These are phyloP conservation scores for Coniella vitis DNA, from an alignment of 2,329 filamentous ascomycete species.

Conservation along the genomic window DNA sequence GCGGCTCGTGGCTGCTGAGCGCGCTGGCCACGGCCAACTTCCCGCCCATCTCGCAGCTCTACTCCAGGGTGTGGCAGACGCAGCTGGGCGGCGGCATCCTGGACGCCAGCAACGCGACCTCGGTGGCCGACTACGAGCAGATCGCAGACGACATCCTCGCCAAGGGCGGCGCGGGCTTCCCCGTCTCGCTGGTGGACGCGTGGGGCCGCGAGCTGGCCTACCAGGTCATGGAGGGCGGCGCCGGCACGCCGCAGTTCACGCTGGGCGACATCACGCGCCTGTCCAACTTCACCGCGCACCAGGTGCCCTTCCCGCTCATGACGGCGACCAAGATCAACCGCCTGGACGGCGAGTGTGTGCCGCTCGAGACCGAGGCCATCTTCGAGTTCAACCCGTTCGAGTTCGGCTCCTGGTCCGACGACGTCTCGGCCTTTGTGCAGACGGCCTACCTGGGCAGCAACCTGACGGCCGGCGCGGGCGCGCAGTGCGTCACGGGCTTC, in stretches of 20 bases:
- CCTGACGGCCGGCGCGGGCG: constrained; percentile 23
- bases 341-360: constrained; percentile 13
- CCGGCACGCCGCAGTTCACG: constrained; percentile 3
- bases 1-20: constrained; percentile 20
- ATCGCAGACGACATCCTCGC: constrained; percentile 6
- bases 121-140: constrained; percentile 1
- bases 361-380: constrained; percentile 25
- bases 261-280: constrained; percentile 4
- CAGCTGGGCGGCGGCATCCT: constrained; percentile 11
- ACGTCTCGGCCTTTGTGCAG: constrained; percentile 30
- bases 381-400: constrained; percentile 40
- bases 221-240: constrained; percentile 11
- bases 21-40: constrained; percentile 17
- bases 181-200: constrained; percentile 11
- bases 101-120: neutral
- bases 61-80: constrained; percentile 7
- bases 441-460: constrained; percentile 34
- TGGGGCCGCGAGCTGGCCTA: constrained; percentile 12
- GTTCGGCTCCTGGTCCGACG: constrained; percentile 37
- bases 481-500: constrained; percentile 33
- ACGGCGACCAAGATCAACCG: constrained; percentile 17
- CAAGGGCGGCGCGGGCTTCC: constrained; percentile 8
- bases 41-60: constrained; percentile 15
- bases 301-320: constrained; percentile 19
- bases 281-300: constrained; percentile 10